phyloP scores from a whole-genome alignment of 768 basidiomycete genomes.

The Trametes meyenii region DNA sequence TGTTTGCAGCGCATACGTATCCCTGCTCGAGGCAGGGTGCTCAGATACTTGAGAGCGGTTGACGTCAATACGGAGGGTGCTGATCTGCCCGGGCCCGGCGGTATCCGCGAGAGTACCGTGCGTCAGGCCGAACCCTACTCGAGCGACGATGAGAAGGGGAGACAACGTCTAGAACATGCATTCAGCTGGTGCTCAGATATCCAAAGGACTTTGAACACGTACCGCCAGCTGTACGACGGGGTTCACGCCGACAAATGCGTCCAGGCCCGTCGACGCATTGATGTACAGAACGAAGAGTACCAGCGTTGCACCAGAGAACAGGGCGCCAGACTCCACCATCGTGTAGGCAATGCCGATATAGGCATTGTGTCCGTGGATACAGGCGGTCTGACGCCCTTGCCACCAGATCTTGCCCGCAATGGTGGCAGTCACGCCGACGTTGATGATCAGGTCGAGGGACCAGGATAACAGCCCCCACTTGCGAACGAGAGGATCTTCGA shows the following conservation, averaged over 20 bases:
- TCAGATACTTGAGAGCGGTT: background rate
- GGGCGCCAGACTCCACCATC: slow-evolving; percentile 10
- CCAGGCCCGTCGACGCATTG: background rate
- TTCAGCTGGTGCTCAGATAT: background rate
- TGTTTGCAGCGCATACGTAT: background rate
- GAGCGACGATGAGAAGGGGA: background rate
- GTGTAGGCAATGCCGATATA: slow-evolving; percentile 6
- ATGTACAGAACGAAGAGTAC: slow-evolving; percentile 7
- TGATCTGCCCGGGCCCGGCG: background rate
- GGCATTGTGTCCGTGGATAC: slow-evolving; percentile 4
- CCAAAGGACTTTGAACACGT: background rate
- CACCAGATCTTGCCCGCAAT: slow-evolving; percentile 3
- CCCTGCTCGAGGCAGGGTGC: background rate
- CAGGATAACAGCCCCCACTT: background rate
- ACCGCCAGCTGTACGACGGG: slow-evolving; percentile 5
- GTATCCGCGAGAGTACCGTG: background rate
- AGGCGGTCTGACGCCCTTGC: background rate
- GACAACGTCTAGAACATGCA: background rate
- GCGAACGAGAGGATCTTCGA: background rate
- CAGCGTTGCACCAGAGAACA: slow-evolving; percentile 9
- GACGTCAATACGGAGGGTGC: background rate
- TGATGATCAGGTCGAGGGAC: slow-evolving; percentile 9
- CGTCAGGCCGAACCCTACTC: slow-evolving; percentile 3
- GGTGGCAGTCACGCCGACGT: slow-evolving; percentile 6
- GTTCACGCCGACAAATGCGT: slow-evolving; percentile 6